Evolutionary conservation across 148 eudicot species (phyloP), one percentile per base, ranked within the genome.

Genomic region (Vaccinium corymbosum): DNA sequence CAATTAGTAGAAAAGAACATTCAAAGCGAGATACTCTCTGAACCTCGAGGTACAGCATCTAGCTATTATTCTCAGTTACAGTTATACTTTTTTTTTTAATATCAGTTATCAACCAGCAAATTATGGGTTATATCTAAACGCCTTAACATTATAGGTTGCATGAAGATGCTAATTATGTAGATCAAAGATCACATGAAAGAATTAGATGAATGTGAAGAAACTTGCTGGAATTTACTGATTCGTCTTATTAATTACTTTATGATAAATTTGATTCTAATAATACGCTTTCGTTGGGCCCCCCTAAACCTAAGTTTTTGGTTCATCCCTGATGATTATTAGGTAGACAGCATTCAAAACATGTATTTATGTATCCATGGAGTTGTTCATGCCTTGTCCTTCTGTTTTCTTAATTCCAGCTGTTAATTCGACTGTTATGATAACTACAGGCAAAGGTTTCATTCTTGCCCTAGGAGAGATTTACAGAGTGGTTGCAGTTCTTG

Each of bases 381-480:
- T n/a, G 72, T 78, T 64, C 52, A 74, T 6, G 64, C 32, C 35
- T 46, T 82, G 5, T 46, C 77, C 46, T 17, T 57, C 20, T 62
- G 62, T 59, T n/a, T 29, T 22, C 62, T 48, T 20, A 35, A 59
- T 35, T 17, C 64, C 32, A 59, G 17, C 22, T 80, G 42, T 12
- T 80, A 56, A 59, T 66, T 1, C 29, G 19, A 70, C 8, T 68
- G 16, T 71, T 71, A 35, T 86, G 83, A 14, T 85, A 81, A 80
- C 74, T 79, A 22, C 95, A 95, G 98, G 96, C 52, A 94, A 89
- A 86, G 56, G 53, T 16, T 88, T 89, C 79, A 83, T 95, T 71
- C 81, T 83, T 72, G 92, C 94, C 52, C 89, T 94, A 22, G 98
- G 93, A 85, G 98, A 95, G 87, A 89, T 94, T 83, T 93, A 89